These are phyloP conservation scores for Stygiomarasmius scandens DNA, from an alignment of 1,284 basidiomycete genomes.

Conservation along the genomic window DNA sequence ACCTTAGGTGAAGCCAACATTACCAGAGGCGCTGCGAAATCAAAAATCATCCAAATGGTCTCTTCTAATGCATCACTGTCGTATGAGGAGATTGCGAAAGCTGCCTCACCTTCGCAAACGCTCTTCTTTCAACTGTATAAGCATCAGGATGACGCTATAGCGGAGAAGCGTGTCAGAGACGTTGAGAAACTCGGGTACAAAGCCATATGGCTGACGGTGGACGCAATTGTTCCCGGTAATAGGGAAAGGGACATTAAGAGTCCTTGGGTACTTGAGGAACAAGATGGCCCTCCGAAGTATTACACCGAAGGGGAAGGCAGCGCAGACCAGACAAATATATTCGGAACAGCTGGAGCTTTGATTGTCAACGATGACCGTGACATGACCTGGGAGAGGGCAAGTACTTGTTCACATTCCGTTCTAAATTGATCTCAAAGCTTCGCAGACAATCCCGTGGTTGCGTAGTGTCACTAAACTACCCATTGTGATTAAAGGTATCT, in stretches of 20 bases:
- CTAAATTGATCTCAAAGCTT: slow-evolving; percentile 9
- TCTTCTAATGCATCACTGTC: slow-evolving; percentile 88
- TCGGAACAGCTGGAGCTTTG: slow-evolving; percentile 68
- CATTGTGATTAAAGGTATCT: slow-evolving; percentile 78
- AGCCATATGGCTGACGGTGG: slow-evolving; percentile 90
- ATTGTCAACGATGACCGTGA: slow-evolving; percentile 65
- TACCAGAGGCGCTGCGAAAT: slow-evolving; percentile 71
- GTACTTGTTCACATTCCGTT: slow-evolving; percentile 7
- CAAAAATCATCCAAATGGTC: slow-evolving; percentile 85
- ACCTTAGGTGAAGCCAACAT: slow-evolving; percentile 81
- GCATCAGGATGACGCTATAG: slow-evolving; percentile 69
- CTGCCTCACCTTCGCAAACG: slow-evolving; percentile 60
- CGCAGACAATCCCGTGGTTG: slow-evolving; percentile 78
- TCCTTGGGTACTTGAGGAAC: slow-evolving; percentile 63
- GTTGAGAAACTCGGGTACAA: slow-evolving; percentile 77
- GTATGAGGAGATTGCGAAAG: slow-evolving; percentile 67
- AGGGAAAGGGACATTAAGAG: slow-evolving; percentile 79
- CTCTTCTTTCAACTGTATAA: slow-evolving; percentile 92
- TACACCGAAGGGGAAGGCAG: slow-evolving; percentile 38
- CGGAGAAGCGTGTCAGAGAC: slow-evolving; percentile 73
- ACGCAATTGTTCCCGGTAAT: slow-evolving; percentile 86
- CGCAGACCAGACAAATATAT: slow-evolving; percentile 32
- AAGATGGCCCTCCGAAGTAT: slow-evolving; percentile 49
- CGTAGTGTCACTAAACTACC: slow-evolving; percentile 76
- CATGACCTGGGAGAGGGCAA: slow-evolving; percentile 74